Evolutionary conservation across 2,329 filamentous ascomycete species (phyloP).

Genomic region (Alternaria dauci): DNA sequence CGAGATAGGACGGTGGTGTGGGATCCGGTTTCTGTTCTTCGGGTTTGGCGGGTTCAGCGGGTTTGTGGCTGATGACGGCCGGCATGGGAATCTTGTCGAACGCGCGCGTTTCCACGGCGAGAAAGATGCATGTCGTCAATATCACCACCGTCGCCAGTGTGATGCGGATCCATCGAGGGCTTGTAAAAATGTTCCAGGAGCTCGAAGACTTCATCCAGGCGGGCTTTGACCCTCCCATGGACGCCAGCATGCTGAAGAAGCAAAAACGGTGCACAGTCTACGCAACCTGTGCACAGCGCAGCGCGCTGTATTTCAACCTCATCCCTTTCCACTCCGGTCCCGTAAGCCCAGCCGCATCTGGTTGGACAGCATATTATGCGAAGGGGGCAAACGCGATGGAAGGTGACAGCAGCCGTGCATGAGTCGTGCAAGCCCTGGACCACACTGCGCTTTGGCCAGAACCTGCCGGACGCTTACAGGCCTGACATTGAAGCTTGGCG

Average conservation of each 20-base stretch:
- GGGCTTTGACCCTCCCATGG: not conserved
- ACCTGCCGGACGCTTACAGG: not conserved
- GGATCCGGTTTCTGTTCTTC: not conserved
- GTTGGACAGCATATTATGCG: not conserved
- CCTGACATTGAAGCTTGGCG: not conserved
- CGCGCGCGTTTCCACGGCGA: not conserved
- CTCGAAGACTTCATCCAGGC: slow-evolving; percentile 1
- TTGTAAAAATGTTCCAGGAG: not conserved
- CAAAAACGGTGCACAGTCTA: not conserved
- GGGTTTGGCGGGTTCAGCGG: not conserved
- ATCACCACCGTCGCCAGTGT: not conserved
- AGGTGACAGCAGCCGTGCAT: not conserved
- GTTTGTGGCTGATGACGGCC: not conserved
- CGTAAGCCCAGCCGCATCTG: not conserved
- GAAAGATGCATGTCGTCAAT: not conserved
- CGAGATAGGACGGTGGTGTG: not conserved
- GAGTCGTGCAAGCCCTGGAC: not conserved
- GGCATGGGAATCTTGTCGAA: not conserved
- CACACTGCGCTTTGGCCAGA: not conserved
- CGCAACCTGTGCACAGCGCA: not conserved
- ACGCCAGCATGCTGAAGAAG: not conserved
- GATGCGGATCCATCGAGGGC: slow-evolving; percentile 4
- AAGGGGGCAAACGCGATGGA: not conserved
- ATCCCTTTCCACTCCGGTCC: slow-evolving; percentile 1
- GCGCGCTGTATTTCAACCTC: slow-evolving; percentile 1